Base-by-base conservation (phyloP, 352 stramenopile genomes). In the Blastocystis hominis region DNA sequence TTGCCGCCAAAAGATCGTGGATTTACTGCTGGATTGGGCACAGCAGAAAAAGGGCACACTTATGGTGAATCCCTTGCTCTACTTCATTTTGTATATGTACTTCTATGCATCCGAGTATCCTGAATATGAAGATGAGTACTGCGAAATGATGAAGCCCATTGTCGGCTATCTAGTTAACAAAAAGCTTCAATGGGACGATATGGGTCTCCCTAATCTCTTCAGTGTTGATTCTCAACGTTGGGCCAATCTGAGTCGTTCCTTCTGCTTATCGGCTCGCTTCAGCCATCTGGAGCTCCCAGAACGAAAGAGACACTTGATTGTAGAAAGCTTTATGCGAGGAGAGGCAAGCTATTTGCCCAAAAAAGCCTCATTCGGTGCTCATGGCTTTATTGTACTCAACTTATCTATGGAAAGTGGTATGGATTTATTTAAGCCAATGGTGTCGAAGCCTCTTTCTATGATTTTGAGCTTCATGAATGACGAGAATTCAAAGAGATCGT, bases 1-100 rank as follows among this genome's bases (percentile, higher is more conserved):
- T 86, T 93, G 91, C 30, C 93, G 96, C 89, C 92, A 96, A 47
- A 98, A 98, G 90, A 96, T 98, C 89, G 95, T 98, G 61, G 98
- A 98, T 86, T 91, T 92, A 2, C 87, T 96, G 36, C 93, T 95
- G 0, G 91, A 98, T n/a, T 94, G 95, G 44, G 96, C 95, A 2
- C 98, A 98, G 89, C 95, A 98, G 86, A 95, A 94, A 1, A 92
- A 98, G n/a, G 93, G 98, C 76, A 96, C 66, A 44, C 10, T 69
- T 47, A 84, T 84, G 72, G 72, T 84, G n/a, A 24, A 66, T 24
- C 72, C 72, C 6, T 34, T 84, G 36, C 42, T 40, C 30, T 42
- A 50, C 7, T 46, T 84, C 1, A n/a, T 84, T 38, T 44, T 15
- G 17, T n/a, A 13, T 10, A 46, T 84, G 20, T 66, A 66, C 10